A percentile compares a stretch with the other conserved stretches of the same genome.
These are phyloP conservation scores for Schizochytrium sp. DNA, from an alignment of 108 stramenopile genomes.

Conservation along the genomic window DNA sequence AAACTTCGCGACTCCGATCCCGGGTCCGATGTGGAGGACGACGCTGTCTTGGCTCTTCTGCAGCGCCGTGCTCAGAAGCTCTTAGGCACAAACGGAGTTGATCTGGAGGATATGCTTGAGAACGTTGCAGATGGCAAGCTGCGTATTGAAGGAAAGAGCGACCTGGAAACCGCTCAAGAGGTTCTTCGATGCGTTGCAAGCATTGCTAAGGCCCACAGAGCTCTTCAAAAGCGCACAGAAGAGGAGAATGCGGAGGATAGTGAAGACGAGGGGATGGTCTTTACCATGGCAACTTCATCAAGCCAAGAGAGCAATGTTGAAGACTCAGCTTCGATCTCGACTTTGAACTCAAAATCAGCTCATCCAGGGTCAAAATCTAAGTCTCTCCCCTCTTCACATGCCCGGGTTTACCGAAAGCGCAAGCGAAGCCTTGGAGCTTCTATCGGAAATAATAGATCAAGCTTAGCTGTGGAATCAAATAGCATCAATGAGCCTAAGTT, in stretches of 20 bases:
- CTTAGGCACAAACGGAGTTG: not conserved
- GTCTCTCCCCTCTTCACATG: not conserved
- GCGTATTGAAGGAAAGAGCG: not conserved
- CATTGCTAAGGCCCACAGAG: not conserved
- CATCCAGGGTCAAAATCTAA: too few relatives aligned
- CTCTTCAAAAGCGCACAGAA: not conserved
- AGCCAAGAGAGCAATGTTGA: too few relatives aligned
- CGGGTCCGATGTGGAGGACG: not conserved
- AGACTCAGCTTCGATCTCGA: too few relatives aligned
- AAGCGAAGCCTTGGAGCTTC: not conserved
- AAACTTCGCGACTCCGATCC: too few relatives aligned
- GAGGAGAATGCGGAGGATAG: too few relatives aligned
- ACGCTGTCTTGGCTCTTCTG: not conserved
- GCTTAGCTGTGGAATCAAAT: not conserved
- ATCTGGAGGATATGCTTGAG: not conserved
- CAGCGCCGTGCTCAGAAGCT: not conserved
- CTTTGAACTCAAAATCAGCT: too few relatives aligned
- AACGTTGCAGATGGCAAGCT: conserved; percentile 4
- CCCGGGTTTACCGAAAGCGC: not conserved
- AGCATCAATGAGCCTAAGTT: not conserved
- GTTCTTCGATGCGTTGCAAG: not conserved
- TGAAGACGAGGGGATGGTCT: too few relatives aligned
- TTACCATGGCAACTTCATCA: too few relatives aligned
- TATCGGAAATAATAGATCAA: not conserved
- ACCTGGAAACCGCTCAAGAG: conserved; percentile 5